Evolutionary conservation across 305 asterid genomes (phyloP), one percentile per base, ranked within the genome.

Genomic region (Fraxinus angustifolia): DNA sequence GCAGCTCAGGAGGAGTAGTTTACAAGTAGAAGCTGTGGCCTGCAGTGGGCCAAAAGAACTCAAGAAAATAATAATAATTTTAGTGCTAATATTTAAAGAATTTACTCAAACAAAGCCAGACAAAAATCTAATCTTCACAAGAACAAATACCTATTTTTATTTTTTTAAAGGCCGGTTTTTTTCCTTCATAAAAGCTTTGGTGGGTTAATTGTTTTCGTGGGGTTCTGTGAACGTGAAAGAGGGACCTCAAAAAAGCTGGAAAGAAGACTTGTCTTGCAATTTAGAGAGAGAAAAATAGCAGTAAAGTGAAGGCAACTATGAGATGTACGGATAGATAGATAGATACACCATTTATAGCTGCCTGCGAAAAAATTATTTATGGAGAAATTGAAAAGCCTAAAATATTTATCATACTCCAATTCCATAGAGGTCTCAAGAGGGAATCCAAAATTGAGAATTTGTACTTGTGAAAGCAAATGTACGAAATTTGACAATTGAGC

Each of bases 241-340:
- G 84, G 87, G 84, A 70, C 87, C 88, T 87, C 84, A 86, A 30
- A 86, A 83, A 87, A 85, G 88, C 87, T 90, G 87, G 72, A 84
- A 86, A 90, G 93, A 83, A 89, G 86, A 92, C 94, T 93, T 91
- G 87, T 87, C 90, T 92, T 91, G 94, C 91, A 94, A 92, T 93
- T 56, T 93, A 80, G 75, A 50, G 82, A 40, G 78, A 45, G 84
- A 70, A 40, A 65, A 83, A 65, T 78, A 86, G 60, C 26, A 87
- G 87, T 85, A 82, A 81, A 85, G 85, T 87, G 53, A 83, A 88
- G 83, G 91, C 87, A 80, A 86, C 85, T 80, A 53, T 79, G 31
- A 42, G 34, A 72, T 71, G 75, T 56, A 67, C 58, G 60, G 60
- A 42, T 11, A 11, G 0, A 8, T 38, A 1, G 3, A 42, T 12